Base-by-base conservation (phyloP, 2,329 filamentous ascomycete species). In the Aspergillus thermomutatus region DNA sequence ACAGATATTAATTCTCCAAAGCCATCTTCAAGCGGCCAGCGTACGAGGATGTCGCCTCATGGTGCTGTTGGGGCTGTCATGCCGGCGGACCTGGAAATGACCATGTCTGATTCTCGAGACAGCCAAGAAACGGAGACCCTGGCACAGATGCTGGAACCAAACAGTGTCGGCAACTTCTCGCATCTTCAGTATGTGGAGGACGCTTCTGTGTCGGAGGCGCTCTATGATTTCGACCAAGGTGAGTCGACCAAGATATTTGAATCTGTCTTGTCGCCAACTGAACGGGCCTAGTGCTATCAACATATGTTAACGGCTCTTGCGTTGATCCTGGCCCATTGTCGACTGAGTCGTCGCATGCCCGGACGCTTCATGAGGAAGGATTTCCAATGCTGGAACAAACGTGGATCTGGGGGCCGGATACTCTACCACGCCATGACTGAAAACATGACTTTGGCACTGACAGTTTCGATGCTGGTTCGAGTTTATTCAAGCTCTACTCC, bases 331-430 rank as follows among this genome's bases (percentile, higher is more conserved):
- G 3, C 14, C 31, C 3, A 14, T 37, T 37, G 14, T 14, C 1
- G 4, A 17, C 14, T 37, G 31, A 37, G 10, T 49, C 9, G 1
- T 27, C 6, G 28, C 27, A 19, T 25, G 43, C 4, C 52, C 27
- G 56, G 60, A 47, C 34, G n/a, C 3, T 40, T n/a, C 25, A 52
- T 2, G 43, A 51, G 1, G 57, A 60, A 28, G 56, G 51, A 2
- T 60, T 64, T 31, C 28, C 57, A 4, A 52, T 56, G 10, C 53
- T 57, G 8, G 63, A 68, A 14, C 64, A 64, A 27, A 62, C 60
- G 1, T 67, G 64, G 64, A 64, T 68, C 2, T 66, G 63, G 66
- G 64, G 58, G 9, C 25, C 62, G 17, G 60, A 67, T 23, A 57
- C 53, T 25, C 34, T 55, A 21, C 46, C 34, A 26, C 49, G 23